Evolutionary conservation across 345 rosid genomes (phyloP), one percentile per base, ranked within the genome.

Genomic region (Citrus mangshanensis): DNA sequence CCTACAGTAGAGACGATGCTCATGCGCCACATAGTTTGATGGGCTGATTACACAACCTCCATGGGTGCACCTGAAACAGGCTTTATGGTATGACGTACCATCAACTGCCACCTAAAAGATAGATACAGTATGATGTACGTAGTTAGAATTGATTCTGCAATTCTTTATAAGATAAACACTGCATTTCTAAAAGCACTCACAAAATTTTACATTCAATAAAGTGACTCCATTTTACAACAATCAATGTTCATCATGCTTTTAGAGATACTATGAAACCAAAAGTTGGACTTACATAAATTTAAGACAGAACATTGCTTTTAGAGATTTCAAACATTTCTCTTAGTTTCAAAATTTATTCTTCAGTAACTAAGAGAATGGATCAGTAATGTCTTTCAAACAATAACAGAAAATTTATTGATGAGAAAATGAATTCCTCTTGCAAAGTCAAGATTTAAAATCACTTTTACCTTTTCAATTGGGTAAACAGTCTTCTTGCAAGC

Each of bases 401-500:
- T 64, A 60, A 10, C 16, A 70, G 76, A 24, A 49, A 59, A 68
- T 46, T 12, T 5, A 18, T 25, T 38, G 59, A 69, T 32, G 30
- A 51, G 34, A 42, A 78, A 72, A 14, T 21, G 4, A 61, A 61
- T 40, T 72, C 59, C 51, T 34, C 35, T 54, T 0, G n/a, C 58
- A 72, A 78, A 60, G 61, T 40, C 61, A n/a, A 68, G 32, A 56
- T 40, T 3, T 73, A 69, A 34, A 70, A 24, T 40, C 1, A 66
- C 27, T 7, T 22, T 76, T 84, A 90, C 94, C 97, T 86, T 89
- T 85, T 92, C 97, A 58, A 90, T 70, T 0, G 94, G 97, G 77
- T 92, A 92, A 62, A 92, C 94, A 69, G 94, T 92, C 82, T 88
- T 92, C 80, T 86, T 90, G 87, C 94, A 92, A 66, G 93, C 87